Percentiles rank a stretch among this genome's conserved stretches.
Conservation (phyloP, 176 grass and related monocot species). For the Triticum turgidum region DNA sequence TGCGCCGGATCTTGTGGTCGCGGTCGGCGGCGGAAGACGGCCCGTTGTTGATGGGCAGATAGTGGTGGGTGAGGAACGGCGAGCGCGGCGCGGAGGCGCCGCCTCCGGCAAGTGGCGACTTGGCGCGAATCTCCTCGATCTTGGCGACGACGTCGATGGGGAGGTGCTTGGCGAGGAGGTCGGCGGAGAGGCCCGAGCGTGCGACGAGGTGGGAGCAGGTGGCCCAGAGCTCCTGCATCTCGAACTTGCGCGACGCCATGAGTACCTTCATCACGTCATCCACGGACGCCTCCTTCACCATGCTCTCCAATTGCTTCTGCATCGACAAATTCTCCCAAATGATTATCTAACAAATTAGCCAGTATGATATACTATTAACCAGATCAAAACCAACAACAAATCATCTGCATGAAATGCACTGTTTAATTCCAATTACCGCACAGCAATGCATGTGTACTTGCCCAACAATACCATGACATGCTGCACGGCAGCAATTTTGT, state of each 20-base stretch:
- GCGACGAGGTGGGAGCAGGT: constrained; percentile 90
- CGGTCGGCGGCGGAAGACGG: constrained; percentile 47
- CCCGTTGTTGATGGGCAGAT: constrained; percentile 55
- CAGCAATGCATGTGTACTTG: not conserved
- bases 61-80: constrained; percentile 61
- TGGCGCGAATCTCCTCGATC: constrained; percentile 72
- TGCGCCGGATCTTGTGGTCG: constrained; percentile 91
- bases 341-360: not conserved
- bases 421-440: not conserved
- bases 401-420: constrained; percentile 37
- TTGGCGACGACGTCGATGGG: constrained; percentile 81
- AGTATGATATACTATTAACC: not conserved
- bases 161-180: constrained; percentile 94
- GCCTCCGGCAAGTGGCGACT: constrained; percentile 37
- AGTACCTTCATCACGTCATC: constrained; percentile 98
- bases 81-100: constrained; percentile 42
- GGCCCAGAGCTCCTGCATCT: constrained; percentile 83
- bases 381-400: not conserved
- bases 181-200: constrained; percentile 80
- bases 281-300: constrained; percentile 94
- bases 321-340: not conserved
- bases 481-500: constrained; percentile 47
- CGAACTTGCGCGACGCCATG: constrained; percentile 86
- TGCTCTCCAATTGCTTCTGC: constrained; percentile 90
- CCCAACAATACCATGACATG: not conserved